These are phyloP conservation scores for Juglanconis juglandina DNA, from an alignment of 2,329 filamentous ascomycete species.

Conservation along the genomic window DNA sequence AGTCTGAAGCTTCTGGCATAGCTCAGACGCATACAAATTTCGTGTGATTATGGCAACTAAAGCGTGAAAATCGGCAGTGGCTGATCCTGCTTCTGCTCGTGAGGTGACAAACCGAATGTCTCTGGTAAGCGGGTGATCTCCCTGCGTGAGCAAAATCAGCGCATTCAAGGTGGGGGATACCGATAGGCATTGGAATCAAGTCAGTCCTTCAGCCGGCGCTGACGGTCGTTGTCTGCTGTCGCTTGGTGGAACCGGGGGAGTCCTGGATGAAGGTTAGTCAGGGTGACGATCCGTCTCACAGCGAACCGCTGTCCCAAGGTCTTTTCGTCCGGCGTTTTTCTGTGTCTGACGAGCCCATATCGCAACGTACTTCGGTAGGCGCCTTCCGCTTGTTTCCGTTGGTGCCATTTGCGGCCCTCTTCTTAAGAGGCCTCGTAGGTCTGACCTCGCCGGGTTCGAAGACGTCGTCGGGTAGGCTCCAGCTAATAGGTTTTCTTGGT, in stretches of 20 bases:
- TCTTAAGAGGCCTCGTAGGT: slow-evolving; percentile 56
- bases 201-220: slow-evolving; percentile 27
- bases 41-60: background rate
- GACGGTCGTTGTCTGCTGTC: slow-evolving; percentile 23
- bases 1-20: background rate
- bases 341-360: slow-evolving; percentile 6
- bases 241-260: slow-evolving; percentile 14
- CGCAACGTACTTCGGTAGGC: slow-evolving; percentile 37
- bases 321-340: slow-evolving; percentile 1
- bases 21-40: background rate
- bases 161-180: slow-evolving; percentile 6
- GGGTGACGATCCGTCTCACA: background rate
- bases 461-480: slow-evolving; percentile 83
- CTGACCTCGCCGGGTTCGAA: slow-evolving; percentile 77
- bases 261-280: slow-evolving; percentile 19
- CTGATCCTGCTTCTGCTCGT: background rate
- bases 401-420: slow-evolving; percentile 39
- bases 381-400: slow-evolving; percentile 50
- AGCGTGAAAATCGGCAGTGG: background rate
- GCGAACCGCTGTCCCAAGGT: background rate
- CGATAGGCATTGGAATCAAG: slow-evolving; percentile 1
- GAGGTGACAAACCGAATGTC: background rate
- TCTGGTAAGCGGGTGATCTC: slow-evolving; percentile 8
- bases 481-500: slow-evolving; percentile 48
- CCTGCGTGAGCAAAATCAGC: slow-evolving; percentile 17